Evolutionary conservation across 2,329 filamentous ascomycete species (phyloP).

Genomic region (Sporothrix schenckii): DNA sequence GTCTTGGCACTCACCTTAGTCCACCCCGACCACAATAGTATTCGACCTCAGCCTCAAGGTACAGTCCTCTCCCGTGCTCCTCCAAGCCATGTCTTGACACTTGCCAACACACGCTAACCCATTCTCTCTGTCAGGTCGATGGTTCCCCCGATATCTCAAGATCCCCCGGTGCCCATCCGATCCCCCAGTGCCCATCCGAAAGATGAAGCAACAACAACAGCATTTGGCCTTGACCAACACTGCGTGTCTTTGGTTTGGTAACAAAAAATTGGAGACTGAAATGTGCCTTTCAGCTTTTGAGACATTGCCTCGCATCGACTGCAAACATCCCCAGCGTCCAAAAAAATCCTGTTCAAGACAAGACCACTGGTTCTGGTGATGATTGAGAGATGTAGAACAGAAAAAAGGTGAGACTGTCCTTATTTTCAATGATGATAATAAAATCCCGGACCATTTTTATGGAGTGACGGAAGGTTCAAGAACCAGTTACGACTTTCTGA

Average conservation of each 20-base stretch:
- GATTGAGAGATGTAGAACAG: not conserved
- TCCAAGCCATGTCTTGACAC: constrained; percentile 16
- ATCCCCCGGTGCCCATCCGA: constrained; percentile 1
- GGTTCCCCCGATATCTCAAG: not conserved
- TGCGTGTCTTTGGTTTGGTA: constrained; percentile 3
- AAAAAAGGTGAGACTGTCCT: constrained; percentile 7
- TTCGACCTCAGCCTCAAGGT: not conserved
- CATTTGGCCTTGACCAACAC: constrained; percentile 9
- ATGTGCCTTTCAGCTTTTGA: not conserved
- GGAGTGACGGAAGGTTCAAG: too few relatives aligned
- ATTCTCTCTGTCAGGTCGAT: not conserved
- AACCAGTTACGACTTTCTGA: not conserved
- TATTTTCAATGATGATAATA: not conserved
- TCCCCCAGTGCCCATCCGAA: constrained; percentile 3
- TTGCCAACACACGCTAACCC: constrained; percentile 14
- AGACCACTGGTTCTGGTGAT: constrained; percentile 10
- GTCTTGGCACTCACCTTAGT: not conserved
- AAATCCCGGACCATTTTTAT: not conserved
- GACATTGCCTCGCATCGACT: not conserved
- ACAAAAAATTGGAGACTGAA: constrained; percentile 8
- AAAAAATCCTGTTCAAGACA: constrained; percentile 6
- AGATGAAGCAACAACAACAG: constrained; percentile 2
- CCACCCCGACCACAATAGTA: not conserved
- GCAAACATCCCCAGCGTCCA: constrained; percentile 13
- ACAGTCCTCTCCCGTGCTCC: not conserved